Evolutionary conservation across 2,329 filamentous ascomycete species (phyloP).

Genomic region (Talaromyces atroroseus): DNA sequence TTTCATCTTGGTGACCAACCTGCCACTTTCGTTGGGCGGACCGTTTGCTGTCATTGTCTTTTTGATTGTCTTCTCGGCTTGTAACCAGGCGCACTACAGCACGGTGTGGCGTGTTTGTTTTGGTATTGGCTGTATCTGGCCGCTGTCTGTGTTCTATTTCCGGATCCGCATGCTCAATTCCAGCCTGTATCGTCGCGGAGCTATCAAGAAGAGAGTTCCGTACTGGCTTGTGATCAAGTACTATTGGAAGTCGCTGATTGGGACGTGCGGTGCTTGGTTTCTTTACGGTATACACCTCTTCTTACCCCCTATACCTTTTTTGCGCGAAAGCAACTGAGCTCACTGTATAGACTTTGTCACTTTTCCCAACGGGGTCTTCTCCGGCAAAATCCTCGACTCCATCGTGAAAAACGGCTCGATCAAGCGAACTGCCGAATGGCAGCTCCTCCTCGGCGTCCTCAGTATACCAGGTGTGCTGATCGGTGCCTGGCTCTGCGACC

Average conservation of each 20-base stretch:
- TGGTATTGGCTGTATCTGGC: slow-evolving; percentile 46
- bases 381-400: slow-evolving; percentile 40
- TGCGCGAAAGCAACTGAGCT: neutral
- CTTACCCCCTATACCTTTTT: too few relatives aligned
- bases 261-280: slow-evolving; percentile 54
- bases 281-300: slow-evolving; percentile 39
- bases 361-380: slow-evolving; percentile 46
- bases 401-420: slow-evolving; percentile 36
- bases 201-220: slow-evolving; percentile 49
- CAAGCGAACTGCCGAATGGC: slow-evolving; percentile 44
- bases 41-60: slow-evolving; percentile 43
- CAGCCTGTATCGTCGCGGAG: slow-evolving; percentile 48
- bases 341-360: slow-evolving; percentile 31
- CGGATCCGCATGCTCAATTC: slow-evolving; percentile 51
- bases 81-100: slow-evolving; percentile 30
- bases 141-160: slow-evolving; percentile 53
- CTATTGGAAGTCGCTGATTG: slow-evolving; percentile 52
- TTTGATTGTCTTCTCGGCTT: slow-evolving; percentile 41
- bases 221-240: slow-evolving; percentile 47
- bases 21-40: slow-evolving; percentile 36
- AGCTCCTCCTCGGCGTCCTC: slow-evolving; percentile 40
- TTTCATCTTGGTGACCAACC: slow-evolving; percentile 46
- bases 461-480: slow-evolving; percentile 48
- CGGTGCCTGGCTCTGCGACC: slow-evolving; percentile 46
- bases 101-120: slow-evolving; percentile 48